Evolutionary conservation across 2,329 filamentous ascomycete genomes (phyloP).

Genomic region (Aspergillus hortae): DNA sequence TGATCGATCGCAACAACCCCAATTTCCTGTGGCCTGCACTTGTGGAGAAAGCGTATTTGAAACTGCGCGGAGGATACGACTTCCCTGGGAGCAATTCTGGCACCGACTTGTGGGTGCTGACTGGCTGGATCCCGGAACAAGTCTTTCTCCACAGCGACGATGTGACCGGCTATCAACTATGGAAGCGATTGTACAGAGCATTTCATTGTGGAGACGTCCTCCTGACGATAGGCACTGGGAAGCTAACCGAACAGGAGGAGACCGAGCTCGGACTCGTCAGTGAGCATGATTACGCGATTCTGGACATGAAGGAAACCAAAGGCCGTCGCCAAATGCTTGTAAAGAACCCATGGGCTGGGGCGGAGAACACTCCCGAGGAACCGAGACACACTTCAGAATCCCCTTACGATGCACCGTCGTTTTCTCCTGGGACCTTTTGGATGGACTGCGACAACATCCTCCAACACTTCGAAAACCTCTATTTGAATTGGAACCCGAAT

Average conservation of each 20-base stretch:
- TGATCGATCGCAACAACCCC: constrained; percentile 79
- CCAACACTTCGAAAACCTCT: constrained; percentile 92
- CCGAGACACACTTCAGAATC: constrained; percentile 12
- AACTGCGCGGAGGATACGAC: constrained; percentile 92
- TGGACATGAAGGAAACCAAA: constrained; percentile 67
- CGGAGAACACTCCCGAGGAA: constrained; percentile 51
- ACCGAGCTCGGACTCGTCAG: constrained; percentile 75
- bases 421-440: constrained; percentile 79
- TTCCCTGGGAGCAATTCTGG: constrained; percentile 97
- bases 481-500: constrained; percentile 93
- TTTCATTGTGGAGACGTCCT: constrained; percentile 78
- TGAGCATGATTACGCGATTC: constrained; percentile 90
- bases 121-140: constrained; percentile 96
- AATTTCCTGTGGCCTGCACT: constrained; percentile 86
- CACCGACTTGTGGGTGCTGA: constrained; percentile 88
- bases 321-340: constrained; percentile 69
- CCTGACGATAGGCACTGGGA: constrained; percentile 85
- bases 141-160: constrained; percentile 87
- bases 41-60: constrained; percentile 93
- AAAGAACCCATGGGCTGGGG: constrained; percentile 89
- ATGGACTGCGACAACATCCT: constrained; percentile 82
- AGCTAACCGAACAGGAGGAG: constrained; percentile 73
- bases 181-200: constrained; percentile 70
- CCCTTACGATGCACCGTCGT: constrained; percentile 20
- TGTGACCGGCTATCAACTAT: constrained; percentile 69